Conservation (phyloP, 805 yeast species). For the Kuraishia piskuri region DNA sequence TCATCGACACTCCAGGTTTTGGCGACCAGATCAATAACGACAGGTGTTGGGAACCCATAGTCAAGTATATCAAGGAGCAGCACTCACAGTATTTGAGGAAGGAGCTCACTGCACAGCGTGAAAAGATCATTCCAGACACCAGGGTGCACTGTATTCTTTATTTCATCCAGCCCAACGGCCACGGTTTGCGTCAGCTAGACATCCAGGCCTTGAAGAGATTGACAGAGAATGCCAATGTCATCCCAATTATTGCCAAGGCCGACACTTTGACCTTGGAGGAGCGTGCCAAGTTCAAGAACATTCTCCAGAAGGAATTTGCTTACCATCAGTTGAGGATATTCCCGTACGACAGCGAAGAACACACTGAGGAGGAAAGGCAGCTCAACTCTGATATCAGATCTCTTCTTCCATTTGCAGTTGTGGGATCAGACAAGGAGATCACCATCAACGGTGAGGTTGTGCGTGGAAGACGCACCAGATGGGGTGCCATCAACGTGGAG, state of each 20-base stretch:
- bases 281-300: constrained; percentile 68
- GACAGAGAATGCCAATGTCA: constrained; percentile 85
- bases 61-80: constrained; percentile 91
- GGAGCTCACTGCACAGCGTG: constrained; percentile 93
- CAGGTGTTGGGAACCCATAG: constrained; percentile 94
- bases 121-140: constrained; percentile 70
- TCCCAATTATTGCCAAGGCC: constrained; percentile 91
- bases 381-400: constrained; percentile 67
- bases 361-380: constrained; percentile 64
- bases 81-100: constrained; percentile 85
- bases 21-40: constrained; percentile 95
- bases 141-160: constrained; percentile 91
- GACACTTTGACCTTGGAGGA: constrained; percentile 86
- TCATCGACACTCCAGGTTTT: constrained; percentile 96
- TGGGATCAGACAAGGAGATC: constrained; percentile 80
- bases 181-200: constrained; percentile 80
- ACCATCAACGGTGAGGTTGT: constrained; percentile 70
- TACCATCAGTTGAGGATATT: constrained; percentile 69
- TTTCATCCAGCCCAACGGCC: constrained; percentile 83
- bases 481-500: constrained; percentile 92
- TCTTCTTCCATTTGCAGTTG: constrained; percentile 87
- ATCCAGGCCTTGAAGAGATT: constrained; percentile 74
- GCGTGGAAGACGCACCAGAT: constrained; percentile 85
- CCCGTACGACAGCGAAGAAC: constrained; percentile 52
- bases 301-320: constrained; percentile 68